These are phyloP conservation scores for Begonia fuchsioides DNA, from an alignment of 306 rosid genomes.

Conservation along the genomic window DNA sequence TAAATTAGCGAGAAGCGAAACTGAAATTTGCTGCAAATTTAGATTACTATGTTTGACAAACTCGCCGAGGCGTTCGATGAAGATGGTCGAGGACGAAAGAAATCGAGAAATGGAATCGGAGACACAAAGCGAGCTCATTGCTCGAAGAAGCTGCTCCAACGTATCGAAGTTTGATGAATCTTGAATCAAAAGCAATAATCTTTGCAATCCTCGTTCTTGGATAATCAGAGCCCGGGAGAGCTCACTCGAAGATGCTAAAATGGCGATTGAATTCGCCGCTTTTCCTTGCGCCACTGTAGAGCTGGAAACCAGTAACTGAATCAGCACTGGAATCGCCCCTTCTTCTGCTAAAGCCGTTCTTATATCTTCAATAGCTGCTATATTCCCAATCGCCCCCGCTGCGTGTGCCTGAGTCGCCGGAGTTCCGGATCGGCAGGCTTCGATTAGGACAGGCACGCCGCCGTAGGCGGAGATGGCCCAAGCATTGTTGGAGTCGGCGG, in stretches of 20 bases:
- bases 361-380: slow-evolving; percentile 28
- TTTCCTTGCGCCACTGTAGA: slow-evolving; percentile 25
- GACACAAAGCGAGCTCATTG: slow-evolving; percentile 23
- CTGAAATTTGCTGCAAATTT: slow-evolving; percentile 28
- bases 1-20: slow-evolving; percentile 19
- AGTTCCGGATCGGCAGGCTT: slow-evolving; percentile 40
- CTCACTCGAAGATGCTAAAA: slow-evolving; percentile 34
- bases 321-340: slow-evolving; percentile 31
- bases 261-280: slow-evolving; percentile 22
- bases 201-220: slow-evolving; percentile 31
- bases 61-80: slow-evolving; percentile 27
- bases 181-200: slow-evolving; percentile 32
- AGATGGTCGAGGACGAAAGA: slow-evolving; percentile 29
- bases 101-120: slow-evolving; percentile 21
- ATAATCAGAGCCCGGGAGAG: slow-evolving; percentile 27
- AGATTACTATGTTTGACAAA: slow-evolving; percentile 29
- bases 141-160: slow-evolving; percentile 23
- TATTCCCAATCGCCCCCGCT: slow-evolving; percentile 28
- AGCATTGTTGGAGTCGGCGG: slow-evolving; percentile 33
- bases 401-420: slow-evolving; percentile 24
- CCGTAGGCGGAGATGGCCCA: slow-evolving; percentile 50
- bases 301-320: slow-evolving; percentile 28
- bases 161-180: slow-evolving; percentile 25
- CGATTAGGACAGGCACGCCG: slow-evolving; percentile 26
- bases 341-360: slow-evolving; percentile 28